These are phyloP conservation scores for Saccharomyces uvarum DNA, from an alignment of 1,139 yeast species.

Conservation along the genomic window DNA sequence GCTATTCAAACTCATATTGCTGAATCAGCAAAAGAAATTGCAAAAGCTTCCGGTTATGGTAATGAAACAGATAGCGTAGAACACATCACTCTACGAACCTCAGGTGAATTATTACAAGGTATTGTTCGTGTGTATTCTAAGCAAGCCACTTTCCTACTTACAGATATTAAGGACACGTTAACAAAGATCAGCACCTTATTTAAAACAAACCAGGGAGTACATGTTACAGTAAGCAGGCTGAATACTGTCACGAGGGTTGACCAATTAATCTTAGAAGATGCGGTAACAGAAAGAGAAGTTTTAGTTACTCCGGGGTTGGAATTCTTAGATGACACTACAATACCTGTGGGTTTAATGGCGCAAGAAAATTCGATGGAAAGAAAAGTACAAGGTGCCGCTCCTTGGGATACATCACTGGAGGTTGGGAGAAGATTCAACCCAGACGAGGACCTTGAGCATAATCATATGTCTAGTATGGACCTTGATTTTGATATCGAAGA, in stretches of 20 bases:
- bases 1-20: constrained; percentile 64
- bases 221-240: constrained; percentile 38
- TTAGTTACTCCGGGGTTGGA: constrained; percentile 57
- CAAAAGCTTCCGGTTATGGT: constrained; percentile 31
- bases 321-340: constrained; percentile 30
- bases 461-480: constrained; percentile 26
- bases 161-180: constrained; percentile 77
- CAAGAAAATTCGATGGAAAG: constrained; percentile 24
- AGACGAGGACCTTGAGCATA: constrained; percentile 36
- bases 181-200: constrained; percentile 70
- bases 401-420: constrained; percentile 31
- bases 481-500: constrained; percentile 28
- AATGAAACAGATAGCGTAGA: constrained; percentile 27
- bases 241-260: constrained; percentile 48
- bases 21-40: constrained; percentile 55
- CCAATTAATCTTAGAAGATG: constrained; percentile 60
- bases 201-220: constrained; percentile 35
- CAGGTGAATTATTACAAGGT: constrained; percentile 84
- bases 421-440: constrained; percentile 27
- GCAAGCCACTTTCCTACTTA: constrained; percentile 75
- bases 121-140: constrained; percentile 82
- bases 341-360: constrained; percentile 15
- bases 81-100: constrained; percentile 69
- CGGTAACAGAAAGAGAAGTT: constrained; percentile 71
- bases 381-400: constrained; percentile 28